phyloP scores from a whole-genome alignment of 176 grass and related monocot species.

The Triticum aestivum region IWGSC_CS_RefSeq_v2.1 NC_057801.1:756764620-756765119 shows the following conservation, averaged over 20 bases:
- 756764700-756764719: too few species aligned
- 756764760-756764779: too few species aligned
- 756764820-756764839: too few species aligned
- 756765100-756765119: slow-evolving; percentile 17
- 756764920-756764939: slow-evolving; percentile 61
- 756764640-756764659: too few species aligned
- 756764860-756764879: slow-evolving; percentile 49
- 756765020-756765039: slow-evolving; percentile 6
- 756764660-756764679: too few species aligned
- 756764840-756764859: slow-evolving; percentile 45
- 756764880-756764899: slow-evolving; percentile 21
- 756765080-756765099: slow-evolving; percentile 22
- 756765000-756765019: slow-evolving; percentile 87
- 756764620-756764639: too few species aligned
- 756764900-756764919: slow-evolving; percentile 39
- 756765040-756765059: slow-evolving; percentile 16
- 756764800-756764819: too few species aligned
- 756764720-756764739: too few species aligned
- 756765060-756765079: slow-evolving; percentile 23
- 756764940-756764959: slow-evolving; percentile 63
- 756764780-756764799: too few species aligned
- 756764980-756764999: slow-evolving; percentile 75
- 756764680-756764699: too few species aligned
- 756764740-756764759: too few species aligned
- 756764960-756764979: slow-evolving; percentile 71